Conservation (phyloP, 495 filamentous ascomycete genomes). For the Cladorrhinum samala region DNA sequence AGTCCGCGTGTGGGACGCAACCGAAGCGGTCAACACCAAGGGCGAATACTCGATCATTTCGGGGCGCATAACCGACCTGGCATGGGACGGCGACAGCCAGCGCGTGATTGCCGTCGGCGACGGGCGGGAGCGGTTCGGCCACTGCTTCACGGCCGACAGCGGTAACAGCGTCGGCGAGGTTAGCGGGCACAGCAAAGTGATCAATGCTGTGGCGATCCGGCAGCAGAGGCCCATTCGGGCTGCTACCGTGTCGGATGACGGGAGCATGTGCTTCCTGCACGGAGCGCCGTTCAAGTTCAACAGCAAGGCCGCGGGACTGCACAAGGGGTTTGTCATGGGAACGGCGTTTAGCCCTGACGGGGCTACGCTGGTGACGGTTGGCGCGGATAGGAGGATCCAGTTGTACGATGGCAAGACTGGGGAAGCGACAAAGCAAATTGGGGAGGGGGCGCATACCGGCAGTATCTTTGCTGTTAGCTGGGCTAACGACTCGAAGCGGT, state of each 20-base stretch:
- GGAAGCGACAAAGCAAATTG: slow-evolving; percentile 68
- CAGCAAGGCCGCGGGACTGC: slow-evolving; percentile 61
- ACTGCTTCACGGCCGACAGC: slow-evolving; percentile 90
- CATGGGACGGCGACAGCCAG: slow-evolving; percentile 96
- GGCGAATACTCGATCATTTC: slow-evolving; percentile 93
- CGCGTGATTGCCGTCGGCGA: slow-evolving; percentile 94
- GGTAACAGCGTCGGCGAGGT: slow-evolving; percentile 95
- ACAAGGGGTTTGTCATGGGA: slow-evolving; percentile 83
- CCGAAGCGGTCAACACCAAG: slow-evolving; percentile 60
- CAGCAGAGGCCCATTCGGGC: slow-evolving; percentile 85
- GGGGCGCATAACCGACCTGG: slow-evolving; percentile 89
- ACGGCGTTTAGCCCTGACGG: slow-evolving; percentile 90
- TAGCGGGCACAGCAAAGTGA: slow-evolving; percentile 77
- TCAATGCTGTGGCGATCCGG: slow-evolving; percentile 86
- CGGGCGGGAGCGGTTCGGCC: slow-evolving; percentile 87
- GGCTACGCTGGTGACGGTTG: slow-evolving; percentile 73
- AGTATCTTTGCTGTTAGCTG: slow-evolving; percentile 90
- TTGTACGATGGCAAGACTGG: slow-evolving; percentile 94
- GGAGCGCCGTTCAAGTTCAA: slow-evolving; percentile 94
- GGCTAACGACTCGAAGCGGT: slow-evolving; percentile 79
- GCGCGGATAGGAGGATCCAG: slow-evolving; percentile 82
- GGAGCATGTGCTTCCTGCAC: slow-evolving; percentile 82
- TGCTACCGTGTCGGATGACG: slow-evolving; percentile 86
- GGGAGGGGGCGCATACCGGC: slow-evolving; percentile 77
- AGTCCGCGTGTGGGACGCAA: slow-evolving; percentile 83